Conservation (phyloP, 2,329 filamentous ascomycete species). For the Trichoderma citrinoviride region DNA sequence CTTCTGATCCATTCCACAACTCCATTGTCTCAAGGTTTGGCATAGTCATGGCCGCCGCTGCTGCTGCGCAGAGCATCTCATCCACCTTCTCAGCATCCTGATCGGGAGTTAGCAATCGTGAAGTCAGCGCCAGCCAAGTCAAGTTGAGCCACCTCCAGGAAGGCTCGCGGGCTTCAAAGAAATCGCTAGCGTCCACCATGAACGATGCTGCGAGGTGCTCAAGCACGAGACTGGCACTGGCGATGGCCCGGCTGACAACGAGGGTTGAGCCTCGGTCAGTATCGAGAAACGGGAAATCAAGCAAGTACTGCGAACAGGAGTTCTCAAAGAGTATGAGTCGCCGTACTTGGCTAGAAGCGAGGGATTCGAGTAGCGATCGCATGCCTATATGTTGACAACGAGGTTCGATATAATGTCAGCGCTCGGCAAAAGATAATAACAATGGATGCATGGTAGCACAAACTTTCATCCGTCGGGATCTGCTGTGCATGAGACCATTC, state of each 20-base stretch:
- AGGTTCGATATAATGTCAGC: neutral
- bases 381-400: neutral
- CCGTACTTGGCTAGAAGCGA: neutral
- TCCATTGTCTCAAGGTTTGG: conserved; percentile 33
- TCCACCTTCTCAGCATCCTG: conserved; percentile 22
- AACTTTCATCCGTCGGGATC: neutral
- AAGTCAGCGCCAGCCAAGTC: conserved; percentile 31
- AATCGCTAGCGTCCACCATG: conserved; percentile 31
- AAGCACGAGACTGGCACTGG: conserved; percentile 31
- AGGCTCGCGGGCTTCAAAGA: conserved; percentile 24
- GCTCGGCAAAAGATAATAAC: neutral
- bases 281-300: neutral
- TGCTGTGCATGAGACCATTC: conserved; percentile 24
- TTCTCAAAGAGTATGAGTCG: conserved; percentile 12
- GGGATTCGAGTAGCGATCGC: neutral
- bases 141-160: conserved; percentile 29
- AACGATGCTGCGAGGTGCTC: conserved; percentile 32
- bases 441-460: neutral
- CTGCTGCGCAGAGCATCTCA: conserved; percentile 29
- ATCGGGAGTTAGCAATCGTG: conserved; percentile 26
- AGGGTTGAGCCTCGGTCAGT: conserved; percentile 25
- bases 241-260: conserved; percentile 28
- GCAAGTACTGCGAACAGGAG: conserved; percentile 4
- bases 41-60: conserved; percentile 30
- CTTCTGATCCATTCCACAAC: conserved; percentile 33